Evolutionary conservation across 768 basidiomycete species (phyloP).

Genomic region (Lactifluus hygrophoroides): DNA sequence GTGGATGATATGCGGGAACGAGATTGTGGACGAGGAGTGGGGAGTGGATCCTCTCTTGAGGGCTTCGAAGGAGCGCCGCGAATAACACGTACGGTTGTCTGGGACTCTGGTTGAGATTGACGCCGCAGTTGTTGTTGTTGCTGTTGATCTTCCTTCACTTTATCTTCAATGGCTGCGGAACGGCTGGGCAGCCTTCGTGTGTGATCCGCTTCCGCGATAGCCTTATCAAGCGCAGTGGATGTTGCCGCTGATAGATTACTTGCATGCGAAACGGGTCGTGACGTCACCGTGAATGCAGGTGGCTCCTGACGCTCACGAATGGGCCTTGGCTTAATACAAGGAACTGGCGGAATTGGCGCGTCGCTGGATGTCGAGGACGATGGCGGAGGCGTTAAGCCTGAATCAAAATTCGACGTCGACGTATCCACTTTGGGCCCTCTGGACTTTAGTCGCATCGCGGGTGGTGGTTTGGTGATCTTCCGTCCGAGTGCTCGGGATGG

Average conservation of each 20-base stretch:
- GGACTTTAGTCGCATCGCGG: background rate
- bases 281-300: slow-evolving; percentile 30
- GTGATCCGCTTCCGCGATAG: background rate
- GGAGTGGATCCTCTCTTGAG: slow-evolving; percentile 6
- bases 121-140: background rate
- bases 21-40: background rate
- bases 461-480: slow-evolving; percentile 4
- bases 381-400: slow-evolving; percentile 21
- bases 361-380: slow-evolving; percentile 23
- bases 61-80: background rate
- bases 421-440: slow-evolving; percentile 5
- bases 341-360: slow-evolving; percentile 15
- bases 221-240: background rate
- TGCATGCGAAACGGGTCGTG: slow-evolving; percentile 27
- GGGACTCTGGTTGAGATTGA: background rate
- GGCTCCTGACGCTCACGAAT: slow-evolving; percentile 28
- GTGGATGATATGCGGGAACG: background rate
- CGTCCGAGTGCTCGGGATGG: background rate
- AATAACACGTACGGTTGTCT: slow-evolving; percentile 10
- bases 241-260: slow-evolving; percentile 2
- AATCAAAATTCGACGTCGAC: background rate
- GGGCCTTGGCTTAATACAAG: slow-evolving; percentile 27
- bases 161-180: background rate
- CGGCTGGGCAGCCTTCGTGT: background rate
- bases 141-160: background rate